Evolutionary conservation across 2,329 filamentous ascomycete species (phyloP).

Genomic region (Septoria petroselini): DNA sequence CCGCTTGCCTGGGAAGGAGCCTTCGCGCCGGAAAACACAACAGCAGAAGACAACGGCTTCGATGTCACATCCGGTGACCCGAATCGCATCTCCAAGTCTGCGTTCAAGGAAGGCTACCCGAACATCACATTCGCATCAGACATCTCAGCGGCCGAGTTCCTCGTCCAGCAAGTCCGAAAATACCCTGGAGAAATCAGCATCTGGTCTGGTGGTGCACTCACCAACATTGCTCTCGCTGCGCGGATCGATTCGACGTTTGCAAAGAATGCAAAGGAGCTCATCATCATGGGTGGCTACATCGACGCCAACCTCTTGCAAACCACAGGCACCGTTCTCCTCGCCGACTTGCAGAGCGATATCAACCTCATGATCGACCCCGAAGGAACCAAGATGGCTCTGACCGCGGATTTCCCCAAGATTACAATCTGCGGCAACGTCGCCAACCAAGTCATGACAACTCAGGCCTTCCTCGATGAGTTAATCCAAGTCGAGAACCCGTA

Average conservation of each 20-base stretch:
- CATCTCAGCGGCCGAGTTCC: slow-evolving; percentile 45
- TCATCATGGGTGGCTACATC: slow-evolving; percentile 53
- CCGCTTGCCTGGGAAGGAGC: slow-evolving; percentile 48
- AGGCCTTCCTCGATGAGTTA: slow-evolving; percentile 43
- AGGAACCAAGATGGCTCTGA: slow-evolving; percentile 50
- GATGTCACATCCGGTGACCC: slow-evolving; percentile 50
- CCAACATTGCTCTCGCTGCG: slow-evolving; percentile 50
- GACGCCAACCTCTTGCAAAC: slow-evolving; percentile 40
- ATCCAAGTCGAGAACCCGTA: slow-evolving; percentile 41
- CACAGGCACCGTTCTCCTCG: slow-evolving; percentile 31
- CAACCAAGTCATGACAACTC: slow-evolving; percentile 46
- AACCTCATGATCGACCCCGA: slow-evolving; percentile 54
- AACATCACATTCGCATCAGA: slow-evolving; percentile 43
- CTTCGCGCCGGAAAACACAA: slow-evolving; percentile 46
- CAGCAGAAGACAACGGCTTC: slow-evolving; percentile 43
- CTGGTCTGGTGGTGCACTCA: slow-evolving; percentile 48
- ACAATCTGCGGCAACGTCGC: slow-evolving; percentile 48
- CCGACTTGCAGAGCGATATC: slow-evolving; percentile 40
- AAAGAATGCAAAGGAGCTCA: slow-evolving; percentile 45
- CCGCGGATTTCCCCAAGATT: slow-evolving; percentile 47
- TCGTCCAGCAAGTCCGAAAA: slow-evolving; percentile 47
- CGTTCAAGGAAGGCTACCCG: slow-evolving; percentile 49
- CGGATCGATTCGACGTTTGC: slow-evolving; percentile 50
- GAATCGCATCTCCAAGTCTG: slow-evolving; percentile 40
- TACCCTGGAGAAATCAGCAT: slow-evolving; percentile 53